Evolutionary conservation across 441 rosid species (phyloP).

Genomic region (Gossypium davidsonii): DNA sequence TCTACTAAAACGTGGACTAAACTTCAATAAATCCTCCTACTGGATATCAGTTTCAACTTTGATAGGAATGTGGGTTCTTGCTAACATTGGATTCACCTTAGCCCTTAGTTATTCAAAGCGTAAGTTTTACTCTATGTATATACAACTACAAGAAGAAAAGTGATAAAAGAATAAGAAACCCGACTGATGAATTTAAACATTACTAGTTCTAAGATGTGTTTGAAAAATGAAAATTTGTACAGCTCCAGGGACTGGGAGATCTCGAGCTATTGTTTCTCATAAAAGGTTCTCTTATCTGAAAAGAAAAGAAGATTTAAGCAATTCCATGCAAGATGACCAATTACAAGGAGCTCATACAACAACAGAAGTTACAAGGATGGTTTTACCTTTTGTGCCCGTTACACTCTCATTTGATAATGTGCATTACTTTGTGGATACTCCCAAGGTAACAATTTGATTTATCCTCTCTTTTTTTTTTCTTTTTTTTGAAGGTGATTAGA

Average conservation of each 20-base stretch:
- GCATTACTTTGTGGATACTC: conserved; percentile 30
- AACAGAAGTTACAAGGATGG: conserved; percentile 14
- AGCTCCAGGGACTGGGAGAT: conserved; percentile 17
- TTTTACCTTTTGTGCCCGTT: conserved; percentile 28
- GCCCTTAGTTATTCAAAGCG: conserved; percentile 31
- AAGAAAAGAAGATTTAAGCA: conserved; percentile 8
- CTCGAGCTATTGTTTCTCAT: conserved; percentile 20
- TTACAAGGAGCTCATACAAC: not conserved
- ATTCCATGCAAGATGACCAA: not conserved
- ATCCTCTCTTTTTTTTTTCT: not conserved
- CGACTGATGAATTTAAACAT: not conserved
- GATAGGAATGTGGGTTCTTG: conserved; percentile 32
- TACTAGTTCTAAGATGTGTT: not conserved
- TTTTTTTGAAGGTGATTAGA: not conserved
- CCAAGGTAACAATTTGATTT: conserved; percentile 20
- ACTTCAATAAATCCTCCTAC: conserved; percentile 27
- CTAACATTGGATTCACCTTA: conserved; percentile 27
- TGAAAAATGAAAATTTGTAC: not conserved
- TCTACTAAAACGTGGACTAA: conserved; percentile 25
- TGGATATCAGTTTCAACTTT: conserved; percentile 35
- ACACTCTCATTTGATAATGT: conserved; percentile 24
- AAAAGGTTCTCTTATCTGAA: not conserved
- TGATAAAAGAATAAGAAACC: not conserved
- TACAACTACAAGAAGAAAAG: not conserved
- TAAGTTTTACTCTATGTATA: conserved; percentile 15